These are phyloP conservation scores for Prunus armeniaca DNA, from an alignment of 306 rosid species.

Conservation along the genomic window DNA sequence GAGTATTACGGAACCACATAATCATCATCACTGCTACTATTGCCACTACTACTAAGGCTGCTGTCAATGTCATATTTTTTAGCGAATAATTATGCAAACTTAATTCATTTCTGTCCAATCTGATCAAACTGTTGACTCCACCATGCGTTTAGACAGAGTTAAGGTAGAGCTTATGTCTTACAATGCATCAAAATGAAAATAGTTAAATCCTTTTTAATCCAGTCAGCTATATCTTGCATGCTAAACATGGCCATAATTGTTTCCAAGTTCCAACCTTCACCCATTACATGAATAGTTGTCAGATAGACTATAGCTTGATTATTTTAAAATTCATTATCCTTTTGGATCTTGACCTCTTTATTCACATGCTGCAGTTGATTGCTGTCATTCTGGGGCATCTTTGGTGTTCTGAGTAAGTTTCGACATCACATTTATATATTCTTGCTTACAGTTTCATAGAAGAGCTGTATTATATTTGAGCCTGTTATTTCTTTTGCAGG, in stretches of 20 bases:
- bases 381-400: slow-evolving; percentile 88
- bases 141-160: not conserved
- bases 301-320: not conserved
- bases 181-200: not conserved
- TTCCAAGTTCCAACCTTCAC: not conserved
- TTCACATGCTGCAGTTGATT: slow-evolving; percentile 63
- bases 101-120: too few species aligned
- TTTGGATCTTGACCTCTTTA: slow-evolving; percentile 18
- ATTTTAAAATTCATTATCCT: not conserved
- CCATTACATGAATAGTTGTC: not conserved
- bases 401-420: slow-evolving; percentile 94
- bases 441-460: not conserved
- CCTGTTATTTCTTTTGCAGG: slow-evolving; percentile 38
- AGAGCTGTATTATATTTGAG: slow-evolving; percentile 17
- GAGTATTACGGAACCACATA: not conserved
- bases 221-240: not conserved
- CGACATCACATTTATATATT: not conserved
- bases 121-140: not conserved
- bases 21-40: too few species aligned
- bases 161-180: not conserved
- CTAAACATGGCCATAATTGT: too few species aligned
- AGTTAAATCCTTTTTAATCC: not conserved
- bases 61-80: not conserved
- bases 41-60: not conserved
- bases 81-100: not conserved